Conservation (phyloP, 129 eudicot species). For the Pittosporum tobira region DNA sequence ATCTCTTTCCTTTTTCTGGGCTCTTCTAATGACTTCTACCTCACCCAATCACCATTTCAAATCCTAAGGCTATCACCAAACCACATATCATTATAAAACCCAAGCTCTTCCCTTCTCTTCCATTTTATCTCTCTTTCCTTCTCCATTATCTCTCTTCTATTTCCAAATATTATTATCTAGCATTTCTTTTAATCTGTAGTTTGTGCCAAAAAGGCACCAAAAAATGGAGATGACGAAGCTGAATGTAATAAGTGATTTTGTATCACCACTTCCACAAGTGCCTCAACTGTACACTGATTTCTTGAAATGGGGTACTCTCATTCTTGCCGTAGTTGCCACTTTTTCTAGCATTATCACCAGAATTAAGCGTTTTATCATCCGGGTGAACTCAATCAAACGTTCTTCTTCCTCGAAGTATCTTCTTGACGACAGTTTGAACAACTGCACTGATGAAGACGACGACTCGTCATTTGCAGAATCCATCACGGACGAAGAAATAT, state of each 20-base stretch:
- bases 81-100: conserved; percentile 18
- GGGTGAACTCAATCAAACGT: conserved; percentile 16
- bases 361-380: conserved; percentile 26
- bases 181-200: not conserved
- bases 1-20: not conserved
- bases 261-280: conserved; percentile 2
- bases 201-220: not conserved
- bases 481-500: conserved; percentile 33
- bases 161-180: not conserved
- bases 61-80: too few species aligned
- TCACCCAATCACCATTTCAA: too few species aligned
- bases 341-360: conserved; percentile 39
- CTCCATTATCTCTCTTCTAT: not conserved
- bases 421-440: conserved; percentile 16
- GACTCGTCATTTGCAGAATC: conserved; percentile 34
- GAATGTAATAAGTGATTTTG: conserved; percentile 52
- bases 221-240: conserved; percentile 57
- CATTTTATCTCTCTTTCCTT: too few species aligned
- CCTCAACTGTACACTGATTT: conserved; percentile 30
- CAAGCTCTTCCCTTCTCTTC: not conserved
- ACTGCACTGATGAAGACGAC: conserved; percentile 39
- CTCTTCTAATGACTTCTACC: not conserved
- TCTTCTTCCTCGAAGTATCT: conserved; percentile 12
- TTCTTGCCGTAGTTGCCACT: conserved; percentile 57
- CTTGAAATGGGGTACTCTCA: conserved; percentile 71